Conservation (phyloP, 2,329 filamentous ascomycete genomes). For the Teratosphaeria viscida region DNA sequence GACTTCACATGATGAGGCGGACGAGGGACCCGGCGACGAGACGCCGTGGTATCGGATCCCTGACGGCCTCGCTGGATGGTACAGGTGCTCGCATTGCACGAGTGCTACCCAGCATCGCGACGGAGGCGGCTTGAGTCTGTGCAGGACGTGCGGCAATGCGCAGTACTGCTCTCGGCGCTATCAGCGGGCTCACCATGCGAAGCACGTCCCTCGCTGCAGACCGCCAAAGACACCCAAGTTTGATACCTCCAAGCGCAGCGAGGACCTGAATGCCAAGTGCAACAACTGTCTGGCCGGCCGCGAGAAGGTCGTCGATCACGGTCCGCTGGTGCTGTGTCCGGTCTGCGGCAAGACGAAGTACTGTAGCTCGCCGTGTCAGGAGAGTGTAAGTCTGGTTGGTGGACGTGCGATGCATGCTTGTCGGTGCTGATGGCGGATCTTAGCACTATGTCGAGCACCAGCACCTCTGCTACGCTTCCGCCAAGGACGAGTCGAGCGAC, state of each 20-base stretch:
- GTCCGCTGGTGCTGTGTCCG: background rate
- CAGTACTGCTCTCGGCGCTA: background rate
- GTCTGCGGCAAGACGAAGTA: background rate
- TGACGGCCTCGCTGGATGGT: background rate
- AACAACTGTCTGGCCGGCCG: background rate
- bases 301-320: background rate
- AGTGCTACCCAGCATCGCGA: background rate
- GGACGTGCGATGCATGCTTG: background rate
- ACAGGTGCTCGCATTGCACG: background rate
- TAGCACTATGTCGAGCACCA: background rate
- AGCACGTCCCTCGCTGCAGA: background rate
- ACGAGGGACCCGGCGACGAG: background rate
- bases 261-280: background rate
- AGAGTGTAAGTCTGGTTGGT: background rate
- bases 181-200: background rate
- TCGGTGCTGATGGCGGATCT: background rate
- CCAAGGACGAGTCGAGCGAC: background rate
- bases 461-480: background rate
- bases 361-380: background rate
- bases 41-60: background rate
- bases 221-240: background rate
- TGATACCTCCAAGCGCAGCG: background rate
- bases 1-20: background rate
- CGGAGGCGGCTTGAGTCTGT: background rate
- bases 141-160: background rate